Evolutionary conservation across 139 green algal species (phyloP).

Genomic region (Zygnema circumcarinatum): DNA sequence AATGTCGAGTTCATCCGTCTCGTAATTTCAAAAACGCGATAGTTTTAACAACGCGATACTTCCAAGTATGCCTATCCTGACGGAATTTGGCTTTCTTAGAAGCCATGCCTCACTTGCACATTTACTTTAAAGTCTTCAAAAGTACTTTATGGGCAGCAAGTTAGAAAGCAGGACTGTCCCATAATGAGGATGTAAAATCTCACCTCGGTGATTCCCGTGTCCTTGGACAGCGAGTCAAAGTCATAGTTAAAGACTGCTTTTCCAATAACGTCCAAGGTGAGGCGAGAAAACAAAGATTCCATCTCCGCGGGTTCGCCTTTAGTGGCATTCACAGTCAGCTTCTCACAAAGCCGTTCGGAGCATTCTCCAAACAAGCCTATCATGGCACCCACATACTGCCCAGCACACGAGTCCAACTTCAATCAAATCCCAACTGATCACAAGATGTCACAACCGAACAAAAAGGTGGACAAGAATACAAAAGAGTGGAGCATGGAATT

Average conservation of each 20-base stretch:
- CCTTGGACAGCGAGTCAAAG: slow-evolving; percentile 65
- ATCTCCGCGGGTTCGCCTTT: slow-evolving; percentile 76
- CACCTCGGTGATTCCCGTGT: slow-evolving; percentile 57
- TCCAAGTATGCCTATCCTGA: too few species aligned
- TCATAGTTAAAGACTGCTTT: slow-evolving; percentile 99
- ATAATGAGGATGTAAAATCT: too few species aligned
- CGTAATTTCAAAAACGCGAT: too few species aligned
- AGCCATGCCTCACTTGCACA: too few species aligned
- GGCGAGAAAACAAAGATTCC: slow-evolving; percentile 92
- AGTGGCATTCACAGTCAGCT: slow-evolving; percentile 63
- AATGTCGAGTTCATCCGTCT: too few species aligned
- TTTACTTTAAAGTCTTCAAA: too few species aligned
- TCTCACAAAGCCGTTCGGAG: slow-evolving; percentile 70
- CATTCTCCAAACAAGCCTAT: slow-evolving; percentile 88
- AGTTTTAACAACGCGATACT: too few species aligned
- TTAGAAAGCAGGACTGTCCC: too few species aligned
- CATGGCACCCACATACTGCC: slow-evolving; percentile 64
- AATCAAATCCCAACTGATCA: not conserved
- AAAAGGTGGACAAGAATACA: too few species aligned
- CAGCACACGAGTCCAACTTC: too few species aligned
- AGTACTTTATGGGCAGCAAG: too few species aligned
- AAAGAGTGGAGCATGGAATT: slow-evolving; percentile 27
- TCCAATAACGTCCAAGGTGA: slow-evolving; percentile 97
- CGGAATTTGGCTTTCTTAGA: too few species aligned
- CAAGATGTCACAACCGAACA: not conserved